These are phyloP conservation scores for Fusarium sp. DNA, from an alignment of 2,329 filamentous ascomycete genomes.

Conservation along the genomic window DNA sequence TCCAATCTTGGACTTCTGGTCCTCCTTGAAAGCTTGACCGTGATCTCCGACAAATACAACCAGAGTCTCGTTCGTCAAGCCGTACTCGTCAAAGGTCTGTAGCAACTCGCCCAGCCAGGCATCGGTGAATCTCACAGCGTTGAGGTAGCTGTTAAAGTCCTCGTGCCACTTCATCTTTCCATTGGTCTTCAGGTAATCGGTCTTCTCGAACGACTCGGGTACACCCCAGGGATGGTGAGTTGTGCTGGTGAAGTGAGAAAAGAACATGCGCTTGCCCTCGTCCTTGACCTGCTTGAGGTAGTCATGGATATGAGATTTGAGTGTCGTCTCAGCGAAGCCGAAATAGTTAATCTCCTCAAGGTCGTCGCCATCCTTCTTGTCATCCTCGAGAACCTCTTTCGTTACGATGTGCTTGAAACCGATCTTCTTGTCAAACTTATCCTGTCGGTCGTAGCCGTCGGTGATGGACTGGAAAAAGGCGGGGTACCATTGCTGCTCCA, in stretches of 20 bases:
- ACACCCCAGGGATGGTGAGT: conserved; percentile 52
- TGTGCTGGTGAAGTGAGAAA: conserved; percentile 56
- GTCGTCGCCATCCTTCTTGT: conserved; percentile 30
- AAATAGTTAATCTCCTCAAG: conserved; percentile 52
- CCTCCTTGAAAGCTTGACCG: conserved; percentile 54
- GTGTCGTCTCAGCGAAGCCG: conserved; percentile 51
- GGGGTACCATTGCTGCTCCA: conserved; percentile 51
- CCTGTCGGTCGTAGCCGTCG: conserved; percentile 53
- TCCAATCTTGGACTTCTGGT: conserved; percentile 47
- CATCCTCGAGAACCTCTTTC: conserved; percentile 47
- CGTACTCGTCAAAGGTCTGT: conserved; percentile 50
- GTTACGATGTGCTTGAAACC: conserved; percentile 51
- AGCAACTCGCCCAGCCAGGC: conserved; percentile 52
- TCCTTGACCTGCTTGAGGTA: conserved; percentile 49
- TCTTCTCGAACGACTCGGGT: conserved; percentile 37
- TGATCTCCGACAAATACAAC: conserved; percentile 54
- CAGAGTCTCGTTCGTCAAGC: conserved; percentile 53
- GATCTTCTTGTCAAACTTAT: conserved; percentile 50
- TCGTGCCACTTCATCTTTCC: conserved; percentile 48
- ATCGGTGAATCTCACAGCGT: conserved; percentile 53
- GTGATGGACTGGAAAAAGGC: conserved; percentile 56
- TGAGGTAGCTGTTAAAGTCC: conserved; percentile 54
- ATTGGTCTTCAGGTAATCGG: conserved; percentile 34
- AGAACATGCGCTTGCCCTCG: conserved; percentile 53
- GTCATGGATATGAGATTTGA: conserved; percentile 51